phyloP scores from a whole-genome alignment of 805 yeast species.

The Cyberlindnera nakhonratchasimensis region DNA sequence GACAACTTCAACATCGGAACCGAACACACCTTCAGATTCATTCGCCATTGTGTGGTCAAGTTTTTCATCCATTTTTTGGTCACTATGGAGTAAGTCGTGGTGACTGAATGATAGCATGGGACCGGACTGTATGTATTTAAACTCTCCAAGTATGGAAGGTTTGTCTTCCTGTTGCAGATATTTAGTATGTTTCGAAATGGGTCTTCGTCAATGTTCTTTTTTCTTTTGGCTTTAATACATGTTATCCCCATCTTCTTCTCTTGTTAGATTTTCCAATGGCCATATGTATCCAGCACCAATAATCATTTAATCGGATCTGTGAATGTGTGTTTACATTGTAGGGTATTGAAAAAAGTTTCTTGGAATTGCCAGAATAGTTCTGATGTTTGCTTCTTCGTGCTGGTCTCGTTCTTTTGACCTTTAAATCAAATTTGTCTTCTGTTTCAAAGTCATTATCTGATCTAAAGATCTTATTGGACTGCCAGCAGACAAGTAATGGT shows the following conservation, averaged over 20 bases:
- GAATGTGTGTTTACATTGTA: no score
- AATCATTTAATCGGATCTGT: no score
- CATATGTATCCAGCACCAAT: no score
- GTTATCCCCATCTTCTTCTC: slow-evolving; percentile 14
- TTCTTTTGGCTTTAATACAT: slow-evolving; percentile 13
- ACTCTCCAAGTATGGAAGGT: no score
- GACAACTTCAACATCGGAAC: slow-evolving; percentile 25
- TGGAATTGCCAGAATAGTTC: background rate
- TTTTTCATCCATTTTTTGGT: slow-evolving; percentile 3
- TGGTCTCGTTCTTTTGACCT: slow-evolving; percentile 1
- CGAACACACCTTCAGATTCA: slow-evolving; percentile 18
- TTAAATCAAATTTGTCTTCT: slow-evolving; percentile 28
- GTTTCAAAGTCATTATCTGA: slow-evolving; percentile 21
- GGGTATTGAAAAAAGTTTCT: background rate
- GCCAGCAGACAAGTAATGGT: background rate
- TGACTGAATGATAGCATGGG: background rate
- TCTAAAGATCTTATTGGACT: slow-evolving; percentile 11
- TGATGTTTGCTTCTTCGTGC: background rate
- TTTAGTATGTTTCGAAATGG: no score
- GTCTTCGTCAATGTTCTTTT: background rate
- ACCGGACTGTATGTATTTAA: no score
- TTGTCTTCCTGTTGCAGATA: no score
- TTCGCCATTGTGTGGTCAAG: slow-evolving; percentile 13
- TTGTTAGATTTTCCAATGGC: slow-evolving; percentile 13
- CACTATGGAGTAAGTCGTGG: background rate